These are phyloP conservation scores for Spizellomyces sp. DNA, from an alignment of 192 early-diverging fungal species.

Conservation along the genomic window DNA sequence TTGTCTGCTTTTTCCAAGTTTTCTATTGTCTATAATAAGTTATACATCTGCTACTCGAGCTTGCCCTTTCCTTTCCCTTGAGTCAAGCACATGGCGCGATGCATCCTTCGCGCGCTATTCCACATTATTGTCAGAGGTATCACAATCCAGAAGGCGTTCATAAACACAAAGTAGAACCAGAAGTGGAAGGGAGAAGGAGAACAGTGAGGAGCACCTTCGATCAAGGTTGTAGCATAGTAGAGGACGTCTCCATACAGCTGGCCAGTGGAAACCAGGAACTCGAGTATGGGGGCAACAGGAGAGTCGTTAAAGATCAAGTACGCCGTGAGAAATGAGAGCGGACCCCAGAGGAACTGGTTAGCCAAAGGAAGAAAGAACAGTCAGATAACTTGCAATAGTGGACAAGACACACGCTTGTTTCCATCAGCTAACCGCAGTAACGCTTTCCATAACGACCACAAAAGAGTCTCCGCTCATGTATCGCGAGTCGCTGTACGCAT, in stretches of 20 bases:
- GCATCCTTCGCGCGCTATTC: conserved; percentile 32
- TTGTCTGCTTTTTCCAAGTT: too few species aligned
- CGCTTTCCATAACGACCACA: conserved; percentile 81
- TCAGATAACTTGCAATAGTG: neutral
- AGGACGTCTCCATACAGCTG: conserved; percentile 84
- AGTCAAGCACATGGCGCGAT: conserved; percentile 17
- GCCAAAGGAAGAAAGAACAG: neutral
- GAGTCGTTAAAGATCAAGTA: conserved; percentile 35
- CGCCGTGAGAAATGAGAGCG: conserved; percentile 37
- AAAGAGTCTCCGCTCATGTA: conserved; percentile 85
- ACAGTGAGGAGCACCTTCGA: conserved; percentile 59
- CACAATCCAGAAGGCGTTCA: conserved; percentile 86
- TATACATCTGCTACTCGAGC: neutral
- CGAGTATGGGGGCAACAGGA: conserved; percentile 50
- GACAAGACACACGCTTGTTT: neutral
- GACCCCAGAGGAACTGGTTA: conserved; percentile 50
- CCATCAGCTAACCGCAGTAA: conserved; percentile 70
- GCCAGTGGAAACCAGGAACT: conserved; percentile 56
- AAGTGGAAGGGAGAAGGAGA: conserved; percentile 81
- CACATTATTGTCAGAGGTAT: conserved; percentile 59
- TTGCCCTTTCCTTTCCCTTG: conserved; percentile 11
- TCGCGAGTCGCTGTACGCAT: conserved; percentile 82
- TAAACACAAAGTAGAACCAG: conserved; percentile 84
- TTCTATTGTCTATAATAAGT: too few species aligned
- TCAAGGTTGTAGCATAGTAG: conserved; percentile 73